Evolutionary conservation across 768 basidiomycete species (phyloP), one percentile per base, ranked within the genome.

Genomic region (Mycena olivaceomarginata): DNA sequence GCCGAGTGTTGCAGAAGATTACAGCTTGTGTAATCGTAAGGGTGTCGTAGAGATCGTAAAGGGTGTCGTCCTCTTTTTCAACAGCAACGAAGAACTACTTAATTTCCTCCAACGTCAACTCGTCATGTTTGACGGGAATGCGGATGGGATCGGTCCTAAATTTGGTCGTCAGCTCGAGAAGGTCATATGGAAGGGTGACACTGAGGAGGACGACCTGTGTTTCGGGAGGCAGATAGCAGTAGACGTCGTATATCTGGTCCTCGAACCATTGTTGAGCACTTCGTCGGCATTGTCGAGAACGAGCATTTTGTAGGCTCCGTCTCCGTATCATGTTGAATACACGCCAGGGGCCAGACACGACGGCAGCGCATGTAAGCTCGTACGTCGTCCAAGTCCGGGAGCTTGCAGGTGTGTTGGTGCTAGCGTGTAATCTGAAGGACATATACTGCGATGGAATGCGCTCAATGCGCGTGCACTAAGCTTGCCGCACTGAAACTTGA

Each of bases 271-370:
- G 90, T 97, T 97, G 77, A 99, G 91, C 74, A 99, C 88, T 85
- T 99, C 98, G 84, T 99, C 98, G 74, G 98, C 97, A 87, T 98
- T 96, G 82, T 98, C 97, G 11, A 98, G 92, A 70, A 97, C 93
- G 64, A 98, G 91, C 95, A 99, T 98, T 89, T 99, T 99, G 93
- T 76, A 99, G 90, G 82, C 95, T 95, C 81, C 97, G 92, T 82
- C 98, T 92, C 76, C 97, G 93, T 89, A 99, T 99, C 97, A 99
- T 99, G 88, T 99, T 98, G 83, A 98, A 99, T 40, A 99, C 98
- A 85, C 98, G 95, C 20, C 98, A 98, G 51, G 98, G 98, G 31
- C 98, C 98, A 59, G 97, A 98, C 45, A 99, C 96, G 77, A 99
- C 95, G 86, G n/a, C n/a, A n/a, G n/a, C n/a, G n/a, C n/a, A n/a